Base-by-base conservation (phyloP, 805 yeast species). In the Teunomyces atbi region DNA sequence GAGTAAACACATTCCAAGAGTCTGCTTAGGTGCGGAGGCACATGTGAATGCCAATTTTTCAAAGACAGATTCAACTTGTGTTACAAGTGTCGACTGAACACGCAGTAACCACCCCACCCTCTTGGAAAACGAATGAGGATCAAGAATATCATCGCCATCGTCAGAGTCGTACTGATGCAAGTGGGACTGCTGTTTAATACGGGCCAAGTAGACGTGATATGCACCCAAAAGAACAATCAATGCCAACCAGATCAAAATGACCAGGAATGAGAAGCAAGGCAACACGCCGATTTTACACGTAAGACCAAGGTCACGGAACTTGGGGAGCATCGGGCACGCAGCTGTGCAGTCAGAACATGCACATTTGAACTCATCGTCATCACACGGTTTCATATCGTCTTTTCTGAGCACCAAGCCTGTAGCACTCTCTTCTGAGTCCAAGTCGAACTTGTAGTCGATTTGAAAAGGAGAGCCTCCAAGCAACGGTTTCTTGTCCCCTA, bases 391-490 rank as follows among this genome's bases (percentile, higher is more conserved):
- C 53, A 77, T 58, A 1, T 49, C 51, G 55, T 76, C 64, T 33
- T 53, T 20, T 44, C 65, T 48, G 43, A 66, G 53, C 7, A 32
- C 30, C 27, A 66, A 48, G 1, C 61, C 65, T 19, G 28, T 39
- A 4, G 53, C 42, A 2, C 13, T 28, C 30, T 53, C 54, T n/a
- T 42, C 42, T 8, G 50, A 42, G 11, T 55, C 47, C 3, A 51
- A 6, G 1, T 69, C 69, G 69, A 81, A 88, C 2, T 71, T 66
- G 63, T 82, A 90, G 61, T 90, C 85, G 50, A 92, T 91, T 62
- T 92, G 98, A 62, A 92, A 89, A 0, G 97, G 97, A 0, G 96
- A 89, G 0, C 99, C 99, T 0, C 98, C 97, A 3, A 92, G 71
- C 56, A 89, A 54, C 0, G 98, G 98, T 63, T 92, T 91, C 56